phyloP scores from a whole-genome alignment of 805 yeast species.

The Kockiozyma suomiensis region DNA sequence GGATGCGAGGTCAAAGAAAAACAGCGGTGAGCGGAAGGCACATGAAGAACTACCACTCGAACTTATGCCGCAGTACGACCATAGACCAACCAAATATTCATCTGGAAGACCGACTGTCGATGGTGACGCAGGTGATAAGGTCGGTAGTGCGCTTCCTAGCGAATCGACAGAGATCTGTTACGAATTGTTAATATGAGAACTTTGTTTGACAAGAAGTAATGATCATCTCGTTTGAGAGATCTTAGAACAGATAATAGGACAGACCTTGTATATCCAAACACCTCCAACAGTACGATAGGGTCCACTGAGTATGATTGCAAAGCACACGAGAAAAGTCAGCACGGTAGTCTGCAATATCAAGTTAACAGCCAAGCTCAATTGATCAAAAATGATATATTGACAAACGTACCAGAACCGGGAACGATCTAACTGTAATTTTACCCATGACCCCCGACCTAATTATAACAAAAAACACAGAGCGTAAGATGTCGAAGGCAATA shows the following conservation, averaged over 20 bases:
- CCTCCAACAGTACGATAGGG: not conserved
- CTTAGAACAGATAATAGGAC: not conserved
- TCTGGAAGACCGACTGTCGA: slow-evolving; percentile 29
- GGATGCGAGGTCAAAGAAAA: slow-evolving; percentile 20
- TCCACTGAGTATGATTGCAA: slow-evolving; percentile 1
- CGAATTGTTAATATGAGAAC: no score
- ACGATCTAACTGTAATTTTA: not conserved
- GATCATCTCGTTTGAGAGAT: no score
- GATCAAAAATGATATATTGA: not conserved
- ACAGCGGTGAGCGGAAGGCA: slow-evolving; percentile 18
- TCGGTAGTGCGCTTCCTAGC: slow-evolving; percentile 26
- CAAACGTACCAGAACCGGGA: not conserved
- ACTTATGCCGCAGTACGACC: slow-evolving; percentile 23
- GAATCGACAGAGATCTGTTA: slow-evolving; percentile 17
- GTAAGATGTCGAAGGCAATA: no score
- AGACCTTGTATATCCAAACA: slow-evolving; percentile 15
- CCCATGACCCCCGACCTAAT: not conserved
- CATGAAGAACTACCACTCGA: slow-evolving; percentile 2
- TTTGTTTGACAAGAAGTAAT: no score
- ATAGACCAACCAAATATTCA: slow-evolving; percentile 26
- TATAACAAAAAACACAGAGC: no score
- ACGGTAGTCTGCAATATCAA: not conserved
- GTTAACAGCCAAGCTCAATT: not conserved
- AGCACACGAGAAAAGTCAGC: not conserved
- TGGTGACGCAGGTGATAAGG: slow-evolving; percentile 17